Evolutionary conservation across 2,329 filamentous ascomycete genomes (phyloP), one percentile per base, ranked within the genome.

Genomic region (Venturia oleaginea): DNA sequence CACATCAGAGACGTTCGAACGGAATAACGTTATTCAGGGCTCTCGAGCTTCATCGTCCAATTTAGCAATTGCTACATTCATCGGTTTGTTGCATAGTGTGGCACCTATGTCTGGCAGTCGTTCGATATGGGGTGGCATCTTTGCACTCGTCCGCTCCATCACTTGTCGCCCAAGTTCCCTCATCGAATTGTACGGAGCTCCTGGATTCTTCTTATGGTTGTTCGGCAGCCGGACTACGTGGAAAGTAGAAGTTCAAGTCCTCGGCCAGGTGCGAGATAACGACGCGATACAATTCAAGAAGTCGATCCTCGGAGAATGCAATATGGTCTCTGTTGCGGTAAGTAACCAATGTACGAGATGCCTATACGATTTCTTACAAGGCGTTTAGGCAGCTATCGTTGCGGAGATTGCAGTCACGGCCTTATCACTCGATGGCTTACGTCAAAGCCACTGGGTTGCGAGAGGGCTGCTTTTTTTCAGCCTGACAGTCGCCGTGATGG

Each of bases 391-490:
- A 32, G 57, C 57, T 38, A 60, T 60, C n/a, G 57, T 60, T 3
- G 57, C 57, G n/a, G 22, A 60, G 19, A 60, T 60, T 38, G 57
- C 57, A 13, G n/a, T 60, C 34, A 60, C 57, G 24, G 57, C 27
- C 27, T 38, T 60, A 13, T 32, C 57, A 22, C 57, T 60, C n/a
- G 32, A 30, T 13, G 34, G 34, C n/a, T 38, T 60, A 11, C 7
- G 57, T 19, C 24, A 22, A 34, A n/a, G 22, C 34, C 57, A 37
- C 27, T 60, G 57, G 57, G 11, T 38, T 37, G 57, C 57, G 11
- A 24, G 22, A 11, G 57, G 27, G n/a, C 19, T 60, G 7, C 22
- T 60, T 24, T 22, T 38, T 11, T 32, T 60, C 19, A 60, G 57
- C 57, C 34, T 60, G 27, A n/a, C 37, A 32, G 24, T 13, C 11